Percentiles rank a stretch among this genome's conserved stretches.
phyloP scores from a whole-genome alignment of 352 stramenopile genomes.

The Phytophthora constricta region DNA sequence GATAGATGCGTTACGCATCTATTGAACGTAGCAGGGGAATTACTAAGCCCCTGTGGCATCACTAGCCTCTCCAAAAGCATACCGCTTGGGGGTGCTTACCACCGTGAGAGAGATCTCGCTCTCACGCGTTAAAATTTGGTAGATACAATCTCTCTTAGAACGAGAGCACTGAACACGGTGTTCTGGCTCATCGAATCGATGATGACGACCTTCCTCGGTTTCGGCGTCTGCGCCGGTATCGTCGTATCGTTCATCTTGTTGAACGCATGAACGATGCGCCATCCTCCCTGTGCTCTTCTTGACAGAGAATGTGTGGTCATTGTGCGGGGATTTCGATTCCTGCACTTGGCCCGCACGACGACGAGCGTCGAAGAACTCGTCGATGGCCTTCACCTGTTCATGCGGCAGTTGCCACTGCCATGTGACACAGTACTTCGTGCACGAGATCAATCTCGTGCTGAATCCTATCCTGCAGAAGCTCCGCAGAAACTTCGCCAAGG shows the following conservation, averaged over 20 bases:
- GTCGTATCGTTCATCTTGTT: conserved; percentile 10
- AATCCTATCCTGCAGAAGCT: conserved; percentile 1
- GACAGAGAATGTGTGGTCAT: conserved; percentile 7
- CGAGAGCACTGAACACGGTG: conserved; percentile 6
- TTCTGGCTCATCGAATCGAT: neutral
- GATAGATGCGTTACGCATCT: neutral
- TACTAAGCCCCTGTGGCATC: conserved; percentile 29
- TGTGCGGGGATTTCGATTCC: conserved; percentile 10
- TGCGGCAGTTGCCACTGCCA: neutral
- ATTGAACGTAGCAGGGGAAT: conserved; percentile 5
- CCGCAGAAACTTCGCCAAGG: neutral
- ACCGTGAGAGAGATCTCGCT: conserved; percentile 19
- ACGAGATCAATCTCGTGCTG: too few relatives aligned
- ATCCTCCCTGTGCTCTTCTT: conserved; percentile 1
- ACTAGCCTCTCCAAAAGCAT: conserved; percentile 33
- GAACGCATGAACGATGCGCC: conserved; percentile 12
- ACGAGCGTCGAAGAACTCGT: neutral
- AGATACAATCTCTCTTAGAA: conserved; percentile 1
- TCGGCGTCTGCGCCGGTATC: conserved; percentile 1
- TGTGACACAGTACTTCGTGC: neutral
- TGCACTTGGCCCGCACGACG: neutral
- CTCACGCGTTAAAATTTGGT: conserved; percentile 9
- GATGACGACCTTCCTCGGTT: conserved; percentile 1
- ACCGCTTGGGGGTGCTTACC: conserved; percentile 18
- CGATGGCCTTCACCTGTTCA: neutral